Evolutionary conservation across 768 basidiomycete species (phyloP).

Genomic region (Trametes gibbosa): DNA sequence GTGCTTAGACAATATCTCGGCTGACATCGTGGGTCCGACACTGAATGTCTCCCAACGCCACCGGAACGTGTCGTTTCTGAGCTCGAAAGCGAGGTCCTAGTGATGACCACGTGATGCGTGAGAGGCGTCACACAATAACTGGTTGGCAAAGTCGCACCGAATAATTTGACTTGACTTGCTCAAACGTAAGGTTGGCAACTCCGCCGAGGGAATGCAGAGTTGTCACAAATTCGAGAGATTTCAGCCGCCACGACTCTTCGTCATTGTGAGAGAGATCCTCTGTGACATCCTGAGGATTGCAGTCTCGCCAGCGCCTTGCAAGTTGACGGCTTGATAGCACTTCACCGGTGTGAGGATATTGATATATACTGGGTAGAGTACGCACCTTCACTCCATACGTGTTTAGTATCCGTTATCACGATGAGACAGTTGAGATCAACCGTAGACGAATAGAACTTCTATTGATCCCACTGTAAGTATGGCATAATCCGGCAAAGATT

Average conservation of each 20-base stretch:
- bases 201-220: constrained; percentile 62
- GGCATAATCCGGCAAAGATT: neutral
- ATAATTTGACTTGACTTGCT: constrained; percentile 55
- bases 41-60: constrained; percentile 80
- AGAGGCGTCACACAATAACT: constrained; percentile 11
- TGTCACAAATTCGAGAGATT: constrained; percentile 52
- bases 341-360: neutral
- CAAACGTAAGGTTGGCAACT: constrained; percentile 55
- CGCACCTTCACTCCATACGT: constrained; percentile 72
- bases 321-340: constrained; percentile 41
- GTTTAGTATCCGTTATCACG: constrained; percentile 71
- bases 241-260: constrained; percentile 63
- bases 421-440: constrained; percentile 58
- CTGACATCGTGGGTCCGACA: constrained; percentile 59
- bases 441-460: constrained; percentile 67
- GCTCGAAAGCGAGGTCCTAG: constrained; percentile 65
- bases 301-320: constrained; percentile 67
- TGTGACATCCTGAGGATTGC: constrained; percentile 41
- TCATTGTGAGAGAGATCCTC: constrained; percentile 34
- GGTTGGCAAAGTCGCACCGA: constrained; percentile 42
- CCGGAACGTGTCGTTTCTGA: constrained; percentile 59
- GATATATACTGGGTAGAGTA: neutral
- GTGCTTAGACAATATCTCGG: constrained; percentile 75
- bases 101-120: constrained; percentile 10
- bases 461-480: neutral